Evolutionary conservation across 768 basidiomycete genomes (phyloP).

Genomic region (Rhizopogon vulgaris): DNA sequence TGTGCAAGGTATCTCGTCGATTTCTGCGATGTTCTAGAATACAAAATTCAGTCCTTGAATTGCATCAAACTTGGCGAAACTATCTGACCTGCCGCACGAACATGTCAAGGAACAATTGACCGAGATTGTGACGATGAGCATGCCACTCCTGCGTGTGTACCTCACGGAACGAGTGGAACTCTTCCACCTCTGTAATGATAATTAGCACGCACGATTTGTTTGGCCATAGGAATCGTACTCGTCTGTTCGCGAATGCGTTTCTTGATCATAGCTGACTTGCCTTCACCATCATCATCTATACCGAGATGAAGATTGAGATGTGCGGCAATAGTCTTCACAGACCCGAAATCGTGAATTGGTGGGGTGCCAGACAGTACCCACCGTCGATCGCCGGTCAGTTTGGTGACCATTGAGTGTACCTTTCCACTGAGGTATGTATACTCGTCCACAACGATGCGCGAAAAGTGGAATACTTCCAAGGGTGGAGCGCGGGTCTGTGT

Average conservation of each 20-base stretch:
- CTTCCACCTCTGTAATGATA: constrained; percentile 61
- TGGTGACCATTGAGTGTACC: constrained; percentile 71
- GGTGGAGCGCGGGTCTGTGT: constrained; percentile 76
- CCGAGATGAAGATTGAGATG: constrained; percentile 90
- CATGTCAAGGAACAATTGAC: constrained; percentile 74
- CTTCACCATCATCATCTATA: constrained; percentile 83
- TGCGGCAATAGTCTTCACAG: constrained; percentile 85
- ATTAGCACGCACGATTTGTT: constrained; percentile 12
- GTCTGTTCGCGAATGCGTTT: constrained; percentile 82
- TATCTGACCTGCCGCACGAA: constrained; percentile 76
- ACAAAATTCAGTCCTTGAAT: constrained; percentile 7
- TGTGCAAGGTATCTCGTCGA: constrained; percentile 87
- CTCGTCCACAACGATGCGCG: constrained; percentile 87
- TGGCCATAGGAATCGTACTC: constrained; percentile 35
- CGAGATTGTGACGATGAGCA: constrained; percentile 74
- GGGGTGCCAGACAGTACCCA: constrained; percentile 99
- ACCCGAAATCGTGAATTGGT: constrained; percentile 84
- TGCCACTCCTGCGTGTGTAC: constrained; percentile 92
- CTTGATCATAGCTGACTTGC: constrained; percentile 67
- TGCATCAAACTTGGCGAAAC: neutral
- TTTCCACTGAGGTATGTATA: constrained; percentile 89
- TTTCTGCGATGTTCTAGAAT: constrained; percentile 85
- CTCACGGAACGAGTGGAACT: constrained; percentile 95
- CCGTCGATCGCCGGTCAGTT: constrained; percentile 67
- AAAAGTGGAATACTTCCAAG: constrained; percentile 88